Evolutionary conservation across 1,284 basidiomycete species (phyloP), one percentile per base, ranked within the genome.

Genomic region (Fomitopsis betulina): DNA sequence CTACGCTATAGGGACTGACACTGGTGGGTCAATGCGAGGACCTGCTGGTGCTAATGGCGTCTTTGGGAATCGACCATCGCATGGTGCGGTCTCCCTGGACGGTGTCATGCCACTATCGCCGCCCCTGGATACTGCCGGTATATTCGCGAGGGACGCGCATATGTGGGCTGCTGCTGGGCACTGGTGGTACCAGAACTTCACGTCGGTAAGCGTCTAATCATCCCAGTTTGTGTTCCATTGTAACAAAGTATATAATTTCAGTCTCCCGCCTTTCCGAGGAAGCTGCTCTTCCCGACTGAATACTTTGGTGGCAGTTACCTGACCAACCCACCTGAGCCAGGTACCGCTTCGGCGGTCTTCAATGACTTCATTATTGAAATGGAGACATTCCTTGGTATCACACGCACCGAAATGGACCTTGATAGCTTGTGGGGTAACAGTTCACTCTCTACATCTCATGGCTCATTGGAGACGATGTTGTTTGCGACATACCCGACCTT

Each of bases 41-140:
- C 77, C 77, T 23, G 70, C 77, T n/a, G 72, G 72, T n/a, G 71
- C 66, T 5, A 73, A 76, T 45, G 76, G 76, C 7, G 65, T 75
- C 0, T 78, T 69, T 57, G 77, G 76, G 0, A 73, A 73, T 56
- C 63, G 73, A n/a, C 73, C 73, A 0, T 71, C 70, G 37, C 71
- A 72, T 30, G 72, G 73, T 13, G 75, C 75, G 2, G 71, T 77
- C 19, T 65, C 65, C 32, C 62, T 77, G 33, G 68, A 72, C 55
- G 72, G 75, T 47, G 74, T 74, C 21, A 73, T 78, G 68, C 76
- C 76, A 0, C 62, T 78, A 43, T 71, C 72, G 12, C 65, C 71
- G 0, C 73, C 66, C 65, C 66, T 67, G 35, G 72, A 73, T 54
- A 73, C 72, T 2, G 69, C 60, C 35, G 70, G 69, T n/a, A 68